Evolutionary conservation across 139 green algal species (phyloP), one percentile per base, ranked within the genome.

Genomic region (Coelastrella sp.): DNA sequence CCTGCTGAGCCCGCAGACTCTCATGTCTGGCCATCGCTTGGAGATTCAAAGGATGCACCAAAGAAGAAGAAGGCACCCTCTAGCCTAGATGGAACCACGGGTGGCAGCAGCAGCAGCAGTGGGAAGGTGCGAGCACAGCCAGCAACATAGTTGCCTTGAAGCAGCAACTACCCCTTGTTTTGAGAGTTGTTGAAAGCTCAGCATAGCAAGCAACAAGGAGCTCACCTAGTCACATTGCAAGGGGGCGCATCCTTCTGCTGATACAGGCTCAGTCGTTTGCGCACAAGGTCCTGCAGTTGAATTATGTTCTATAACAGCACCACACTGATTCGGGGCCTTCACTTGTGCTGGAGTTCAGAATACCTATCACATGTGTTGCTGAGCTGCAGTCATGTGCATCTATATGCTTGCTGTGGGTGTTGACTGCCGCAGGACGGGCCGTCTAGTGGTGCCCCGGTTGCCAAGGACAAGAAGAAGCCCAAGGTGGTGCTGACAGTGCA

Each of bases 1-100:
- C 25, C 74, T 49, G 25, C 81, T 73, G 66, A 60, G 35, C 57
- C 65, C 8, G 5, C 85, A 78, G 49, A 82, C 63, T 61, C 84
- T 15, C 19, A 81, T 7, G 22, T 87, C n/a, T 98, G 96, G 96
- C 96, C 96, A 0, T 95, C 95, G 0, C 91, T 98, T 57, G 96
- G 93, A 0, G 96, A 97, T 85, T 94, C 96, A 7, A 98, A 98
- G 84, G 92, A 97, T 79, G 94, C 94, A 6, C 58, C 92, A 6
- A 93, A 94, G 65, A 97, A 97, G 92, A 95, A 95, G 68, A 93
- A 96, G 61, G 63, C 56, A 56, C 68, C 68, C 10, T 25, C 68
- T 19, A 76, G 68, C 19, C 10, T 19, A 27, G 68, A 76, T 27
- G 68, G 17, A 24, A 27, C 58, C 76, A 24, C 85, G n/a, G 85